These are phyloP conservation scores for Mycena capillaripes DNA, from an alignment of 768 basidiomycete genomes.

Conservation along the genomic window DNA sequence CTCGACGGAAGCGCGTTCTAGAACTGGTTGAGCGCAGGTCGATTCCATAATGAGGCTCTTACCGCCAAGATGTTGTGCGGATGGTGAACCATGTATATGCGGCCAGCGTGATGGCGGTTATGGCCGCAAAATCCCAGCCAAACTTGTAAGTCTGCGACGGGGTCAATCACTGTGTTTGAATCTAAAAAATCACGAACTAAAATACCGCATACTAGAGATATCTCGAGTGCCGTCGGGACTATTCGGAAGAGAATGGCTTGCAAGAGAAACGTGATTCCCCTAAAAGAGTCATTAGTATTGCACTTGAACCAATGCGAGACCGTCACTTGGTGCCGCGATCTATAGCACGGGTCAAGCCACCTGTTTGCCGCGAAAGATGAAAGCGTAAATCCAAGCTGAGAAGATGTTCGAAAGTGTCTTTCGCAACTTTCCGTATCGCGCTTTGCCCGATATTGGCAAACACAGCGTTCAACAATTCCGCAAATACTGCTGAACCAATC, in stretches of 20 bases:
- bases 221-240: slow-evolving; percentile 95
- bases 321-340: slow-evolving; percentile 96
- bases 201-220: slow-evolving; percentile 97
- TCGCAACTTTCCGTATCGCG: slow-evolving; percentile 94
- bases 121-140: slow-evolving; percentile 96
- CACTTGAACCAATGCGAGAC: slow-evolving; percentile 1
- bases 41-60: slow-evolving; percentile 31
- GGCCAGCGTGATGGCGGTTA: slow-evolving; percentile 87
- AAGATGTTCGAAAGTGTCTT: slow-evolving; percentile 96
- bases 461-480: slow-evolving; percentile 94
- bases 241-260: slow-evolving; percentile 96
- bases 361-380: slow-evolving; percentile 94
- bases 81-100: slow-evolving; percentile 99
- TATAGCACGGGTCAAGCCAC: slow-evolving; percentile 95
- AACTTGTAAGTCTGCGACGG: slow-evolving; percentile 90
- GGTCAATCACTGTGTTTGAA: background rate
- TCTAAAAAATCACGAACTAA: slow-evolving; percentile 67
- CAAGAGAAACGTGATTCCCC: slow-evolving; percentile 96
- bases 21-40: slow-evolving; percentile 1
- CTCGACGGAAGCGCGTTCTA: slow-evolving; percentile 93
- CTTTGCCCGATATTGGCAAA: slow-evolving; percentile 97
- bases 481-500: slow-evolving; percentile 90
- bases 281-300: slow-evolving; percentile 45
- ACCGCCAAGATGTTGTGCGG: slow-evolving; percentile 97
- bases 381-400: slow-evolving; percentile 93